Evolutionary conservation across 495 filamentous ascomycete species (phyloP), one percentile per base, ranked within the genome.

Genomic region (Evernia prunastri): DNA sequence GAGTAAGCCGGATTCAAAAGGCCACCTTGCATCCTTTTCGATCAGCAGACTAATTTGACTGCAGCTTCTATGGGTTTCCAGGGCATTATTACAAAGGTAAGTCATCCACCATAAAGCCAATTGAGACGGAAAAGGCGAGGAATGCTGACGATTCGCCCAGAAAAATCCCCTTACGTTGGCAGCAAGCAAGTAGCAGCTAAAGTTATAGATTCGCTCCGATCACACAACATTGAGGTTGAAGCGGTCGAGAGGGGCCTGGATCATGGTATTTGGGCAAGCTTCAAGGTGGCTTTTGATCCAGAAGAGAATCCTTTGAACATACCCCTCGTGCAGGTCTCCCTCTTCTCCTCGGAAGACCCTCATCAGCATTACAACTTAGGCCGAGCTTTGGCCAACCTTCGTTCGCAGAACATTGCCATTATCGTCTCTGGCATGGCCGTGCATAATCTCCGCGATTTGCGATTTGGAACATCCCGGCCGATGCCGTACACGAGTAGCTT

Each of bases 351-450:
- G 58, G 88, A 91, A 67, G 84, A 92, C 63, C 81, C 86, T 18
- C 77, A 83, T 59, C 80, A 84, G 71, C 90, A 94, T 72, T 89
- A 89, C 73, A 75, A 76, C 0, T 81, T 94, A 7, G 91, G 91
- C 0, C 77, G 84, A 66, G 89, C 89, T 15, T 76, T 96, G 6
- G 71, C 83, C 3, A 67, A 74, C 29, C 84, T 95, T 8, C 86
- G 91, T 33, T 85, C 89, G 42, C 84, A 92, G 65, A 83, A 83
- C 54, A 81, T 94, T 57, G 77, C 89, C 39, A 85, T 95, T 56
- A 85, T 96, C 51, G 82, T 83, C 25, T 87, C 89, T 0, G 90
- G 91, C n/a, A 92, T 93, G 90, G 87, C 87, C 1, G 91, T 92
- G 29, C 91, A 94, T 70, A 94, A 94, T 71, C 79, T 92, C 43